Base-by-base conservation (phyloP, 2,329 filamentous ascomycete species). In the Aspergillus tanneri region DNA sequence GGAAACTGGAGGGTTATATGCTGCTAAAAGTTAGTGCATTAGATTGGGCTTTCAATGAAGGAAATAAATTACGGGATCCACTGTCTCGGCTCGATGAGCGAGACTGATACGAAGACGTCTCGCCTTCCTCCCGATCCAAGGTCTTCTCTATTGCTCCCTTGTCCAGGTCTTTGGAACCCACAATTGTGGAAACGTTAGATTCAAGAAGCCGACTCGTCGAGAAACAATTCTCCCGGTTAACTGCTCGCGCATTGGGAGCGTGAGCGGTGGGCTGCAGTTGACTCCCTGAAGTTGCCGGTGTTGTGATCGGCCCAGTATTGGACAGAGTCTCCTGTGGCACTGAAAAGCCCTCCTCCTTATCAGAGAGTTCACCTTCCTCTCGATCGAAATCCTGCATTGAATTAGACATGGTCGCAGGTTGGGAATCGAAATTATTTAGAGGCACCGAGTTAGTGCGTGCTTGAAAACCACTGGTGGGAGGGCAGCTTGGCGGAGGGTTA, bases 281-380 rank as follows among this genome's bases (percentile, higher is more conserved):
- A 14, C 18, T 14, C 12, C 11, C n/a, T 14, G 12, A n/a, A 30
- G 30, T 24, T 35, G 36, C n/a, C 14, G 37, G 12, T 18, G 4
- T 14, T 16, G 30, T 18, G 11, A 36, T 41, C 12, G 24, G 27
- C 4, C 16, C 14, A 14, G 18, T 37, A 21, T 22, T 28, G 12
- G 36, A 22, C 10, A 12, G 36, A 11, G 19, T 16, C 11, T 18
- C 24, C 21, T 30, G 32, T 7, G 34, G 35, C 7, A 35, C 35
- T 14, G 37, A 18, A 6, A 19, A 23, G 11, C 32, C 35, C 8
- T 79, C 76, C 57, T 86, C 83, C 14, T 77, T 80, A 58, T 92
- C 88, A 54, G 83, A 87, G 23, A 93, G 66, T 65, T 95, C 89
- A 12, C 87, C 88, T 60, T 95, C 88, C 61, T 93, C 88, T 47